Evolutionary conservation across 1,139 yeast genomes (phyloP), one percentile per base, ranked within the genome.

Genomic region (Schizosaccharomyces versatilis): DNA sequence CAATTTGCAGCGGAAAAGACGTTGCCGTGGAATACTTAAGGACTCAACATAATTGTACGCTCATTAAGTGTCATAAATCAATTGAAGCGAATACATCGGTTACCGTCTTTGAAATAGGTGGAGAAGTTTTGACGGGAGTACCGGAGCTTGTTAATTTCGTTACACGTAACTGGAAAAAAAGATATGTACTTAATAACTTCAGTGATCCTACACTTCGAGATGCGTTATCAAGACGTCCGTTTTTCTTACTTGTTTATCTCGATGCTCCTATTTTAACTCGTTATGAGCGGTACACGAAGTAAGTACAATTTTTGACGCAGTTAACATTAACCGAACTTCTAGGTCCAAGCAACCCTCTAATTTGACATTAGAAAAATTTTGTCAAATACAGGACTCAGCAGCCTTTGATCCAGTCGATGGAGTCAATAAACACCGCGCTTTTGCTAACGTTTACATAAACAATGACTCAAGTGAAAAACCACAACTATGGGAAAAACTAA

Each of bases 161-260:
- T 17, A 88, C 97, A 0, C 65, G 68, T 38, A 72, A 79, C 59
- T 90, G 95, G 93, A 69, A 72, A 41, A 69, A 73, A 12, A 69
- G 81, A 61, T 80, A 71, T 63, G 94, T 85, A 3, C 65, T 83
- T 6, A 66, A 75, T 0, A 77, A 78, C 58, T 69, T 82, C 12
- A 66, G 69, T 10, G 69, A 70, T 32, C 60, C 73, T 5, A 66
- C 65, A 0, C 68, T 74, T 55, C 70, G 84, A 41, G 72, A 73
- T 1, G 68, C 68, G 15, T 68, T 86, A 7, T 70, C 75, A 52
- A 80, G 81, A 60, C 70, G 96, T 57, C 97, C 98, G 0, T 90
- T 85, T 65, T 85, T 88, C 63, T 72, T 86, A 38, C 94, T 86
- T 62, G 65, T 90, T 2, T 75, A 85, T 7, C 72, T 86, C 1